Evolutionary conservation across 1,284 basidiomycete genomes (phyloP).

Genomic region (Heliocybe sulcata): DNA sequence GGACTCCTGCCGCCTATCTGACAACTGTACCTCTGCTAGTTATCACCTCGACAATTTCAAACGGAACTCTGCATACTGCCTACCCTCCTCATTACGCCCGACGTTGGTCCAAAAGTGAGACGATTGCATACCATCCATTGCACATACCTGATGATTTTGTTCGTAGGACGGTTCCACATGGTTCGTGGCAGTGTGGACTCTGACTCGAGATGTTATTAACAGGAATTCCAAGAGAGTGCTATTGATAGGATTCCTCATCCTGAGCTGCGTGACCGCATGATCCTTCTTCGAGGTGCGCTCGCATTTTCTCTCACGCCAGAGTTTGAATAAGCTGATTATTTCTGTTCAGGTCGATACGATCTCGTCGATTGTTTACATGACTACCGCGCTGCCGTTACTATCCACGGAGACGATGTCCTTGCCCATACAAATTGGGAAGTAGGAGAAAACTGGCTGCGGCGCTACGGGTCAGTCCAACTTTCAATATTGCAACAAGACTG

Average conservation of each 20-base stretch:
- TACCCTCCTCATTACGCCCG: conserved; percentile 83
- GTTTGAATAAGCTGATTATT: conserved; percentile 13
- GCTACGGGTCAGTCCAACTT: conserved; percentile 58
- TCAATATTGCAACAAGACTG: neutral
- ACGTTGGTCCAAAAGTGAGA: conserved; percentile 76
- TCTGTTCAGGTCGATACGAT: conserved; percentile 59
- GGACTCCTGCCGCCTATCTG: neutral
- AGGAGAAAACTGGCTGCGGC: conserved; percentile 71
- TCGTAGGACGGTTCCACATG: conserved; percentile 76
- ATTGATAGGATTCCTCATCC: conserved; percentile 86
- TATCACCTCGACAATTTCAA: conserved; percentile 87
- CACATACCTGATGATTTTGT: conserved; percentile 10
- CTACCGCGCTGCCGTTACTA: conserved; percentile 55
- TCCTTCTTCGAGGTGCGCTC: conserved; percentile 66
- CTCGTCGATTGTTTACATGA: conserved; percentile 71
- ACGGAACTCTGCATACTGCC: conserved; percentile 72
- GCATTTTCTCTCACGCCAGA: neutral
- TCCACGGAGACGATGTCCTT: conserved; percentile 86
- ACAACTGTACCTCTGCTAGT: conserved; percentile 18
- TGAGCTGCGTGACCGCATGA: conserved; percentile 84
- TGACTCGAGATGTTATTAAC: neutral
- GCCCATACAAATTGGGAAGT: conserved; percentile 88
- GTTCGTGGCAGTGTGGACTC: conserved; percentile 26
- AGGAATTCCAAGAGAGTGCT: conserved; percentile 56
- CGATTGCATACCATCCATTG: conserved; percentile 23